These are phyloP conservation scores for Candida neerlandica DNA, from an alignment of 1,139 yeast genomes.

Conservation along the genomic window DNA sequence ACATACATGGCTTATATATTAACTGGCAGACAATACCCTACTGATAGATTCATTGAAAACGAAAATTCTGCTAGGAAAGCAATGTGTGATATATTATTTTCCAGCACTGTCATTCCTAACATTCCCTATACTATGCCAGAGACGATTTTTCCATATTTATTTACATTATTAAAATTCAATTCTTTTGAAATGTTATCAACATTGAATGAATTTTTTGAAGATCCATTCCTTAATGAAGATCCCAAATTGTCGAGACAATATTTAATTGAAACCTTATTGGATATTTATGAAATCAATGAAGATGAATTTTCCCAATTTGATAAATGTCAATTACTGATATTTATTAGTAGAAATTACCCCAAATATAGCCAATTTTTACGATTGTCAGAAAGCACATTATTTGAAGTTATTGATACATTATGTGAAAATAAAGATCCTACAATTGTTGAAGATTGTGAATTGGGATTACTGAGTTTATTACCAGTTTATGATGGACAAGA, in stretches of 20 bases:
- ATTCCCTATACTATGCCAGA: slow-evolving; percentile 24
- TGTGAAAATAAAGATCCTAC: slow-evolving; percentile 45
- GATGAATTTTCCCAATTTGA: slow-evolving; percentile 35
- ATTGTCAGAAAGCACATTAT: slow-evolving; percentile 60
- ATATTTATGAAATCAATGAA: slow-evolving; percentile 42
- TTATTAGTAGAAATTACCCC: slow-evolving; percentile 74
- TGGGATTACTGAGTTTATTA: slow-evolving; percentile 69
- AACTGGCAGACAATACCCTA: slow-evolving; percentile 80
- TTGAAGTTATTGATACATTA: slow-evolving; percentile 49
- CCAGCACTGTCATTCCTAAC: slow-evolving; percentile 12
- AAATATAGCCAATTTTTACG: slow-evolving; percentile 79
- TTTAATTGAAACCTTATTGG: slow-evolving; percentile 66
- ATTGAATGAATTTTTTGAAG: slow-evolving; percentile 79
- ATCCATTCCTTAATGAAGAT: slow-evolving; percentile 56
- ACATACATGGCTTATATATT: slow-evolving; percentile 68
- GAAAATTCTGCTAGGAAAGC: slow-evolving; percentile 43
- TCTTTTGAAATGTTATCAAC: slow-evolving; percentile 63
- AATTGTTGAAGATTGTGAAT: slow-evolving; percentile 62
- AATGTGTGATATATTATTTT: slow-evolving; percentile 58
- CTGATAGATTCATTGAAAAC: slow-evolving; percentile 49
- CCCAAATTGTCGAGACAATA: slow-evolving; percentile 58
- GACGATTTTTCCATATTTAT: slow-evolving; percentile 62
- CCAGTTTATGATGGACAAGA: slow-evolving; percentile 59
- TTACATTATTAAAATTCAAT: slow-evolving; percentile 48
- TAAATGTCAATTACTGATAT: slow-evolving; percentile 55